Percentiles rank a stretch among this genome's conserved stretches.
phyloP scores from a whole-genome alignment of 2,329 filamentous ascomycete genomes.

The Aureobasidium sp. region DNA sequence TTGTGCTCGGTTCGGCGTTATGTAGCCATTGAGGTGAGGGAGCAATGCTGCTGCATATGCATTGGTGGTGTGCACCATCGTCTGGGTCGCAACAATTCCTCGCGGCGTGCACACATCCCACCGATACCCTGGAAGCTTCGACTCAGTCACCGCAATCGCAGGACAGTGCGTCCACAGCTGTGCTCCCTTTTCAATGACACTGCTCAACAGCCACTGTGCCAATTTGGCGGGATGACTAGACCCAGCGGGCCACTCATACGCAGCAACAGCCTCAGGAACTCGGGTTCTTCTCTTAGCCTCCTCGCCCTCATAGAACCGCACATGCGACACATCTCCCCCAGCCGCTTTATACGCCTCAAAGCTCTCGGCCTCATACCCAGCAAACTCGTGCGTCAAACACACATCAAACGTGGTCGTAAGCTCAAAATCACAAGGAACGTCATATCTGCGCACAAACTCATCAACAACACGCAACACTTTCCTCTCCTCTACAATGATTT shows the following conservation, averaged over 20 bases:
- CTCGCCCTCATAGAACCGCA: constrained; percentile 32
- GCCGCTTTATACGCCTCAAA: constrained; percentile 32
- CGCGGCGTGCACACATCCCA: constrained; percentile 31
- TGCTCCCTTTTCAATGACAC: constrained; percentile 31
- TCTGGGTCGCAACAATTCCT: constrained; percentile 24
- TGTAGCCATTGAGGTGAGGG: constrained; percentile 27
- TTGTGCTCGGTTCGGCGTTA: constrained; percentile 38
- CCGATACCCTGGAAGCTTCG: constrained; percentile 14
- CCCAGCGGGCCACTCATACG: constrained; percentile 44
- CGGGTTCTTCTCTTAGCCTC: constrained; percentile 32
- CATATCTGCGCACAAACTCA: constrained; percentile 34
- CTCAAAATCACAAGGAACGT: constrained; percentile 39
- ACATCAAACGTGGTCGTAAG: constrained; percentile 40
- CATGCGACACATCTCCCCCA: constrained; percentile 37
- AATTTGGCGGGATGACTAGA: constrained; percentile 43
- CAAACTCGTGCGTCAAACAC: constrained; percentile 40
- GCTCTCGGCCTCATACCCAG: constrained; percentile 35
- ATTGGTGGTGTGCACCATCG: constrained; percentile 34
- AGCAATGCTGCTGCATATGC: constrained; percentile 32
- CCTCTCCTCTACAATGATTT: constrained; percentile 39
- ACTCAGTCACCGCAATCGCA: constrained; percentile 21
- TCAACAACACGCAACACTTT: constrained; percentile 33
- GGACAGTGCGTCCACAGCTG: constrained; percentile 37
- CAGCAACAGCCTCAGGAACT: constrained; percentile 32
- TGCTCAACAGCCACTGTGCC: constrained; percentile 38